phyloP scores from a whole-genome alignment of 768 basidiomycete genomes.

The Lactifluus pinguis region DNA sequence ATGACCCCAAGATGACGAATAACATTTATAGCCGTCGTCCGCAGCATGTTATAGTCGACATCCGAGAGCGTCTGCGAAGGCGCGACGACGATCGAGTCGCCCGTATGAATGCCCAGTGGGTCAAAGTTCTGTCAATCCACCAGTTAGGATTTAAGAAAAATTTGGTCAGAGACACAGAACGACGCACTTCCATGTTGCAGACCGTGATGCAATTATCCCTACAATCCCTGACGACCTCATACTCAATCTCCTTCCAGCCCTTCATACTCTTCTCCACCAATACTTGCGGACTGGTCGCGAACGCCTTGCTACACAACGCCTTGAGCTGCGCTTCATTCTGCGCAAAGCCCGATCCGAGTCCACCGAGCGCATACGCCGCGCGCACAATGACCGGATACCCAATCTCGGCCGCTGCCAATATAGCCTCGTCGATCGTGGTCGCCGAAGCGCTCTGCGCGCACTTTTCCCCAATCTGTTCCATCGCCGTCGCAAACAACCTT shows the following conservation, averaged over 20 bases:
- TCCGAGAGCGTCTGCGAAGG: slow-evolving; percentile 99
- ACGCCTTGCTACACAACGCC: slow-evolving; percentile 87
- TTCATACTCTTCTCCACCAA: slow-evolving; percentile 99
- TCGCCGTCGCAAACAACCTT: slow-evolving; percentile 86
- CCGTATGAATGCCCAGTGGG: slow-evolving; percentile 95
- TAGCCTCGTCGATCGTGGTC: slow-evolving; percentile 76
- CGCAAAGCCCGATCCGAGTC: slow-evolving; percentile 94
- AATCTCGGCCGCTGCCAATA: slow-evolving; percentile 72
- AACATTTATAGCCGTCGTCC: slow-evolving; percentile 96
- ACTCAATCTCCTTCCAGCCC: slow-evolving; percentile 99
- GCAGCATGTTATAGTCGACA: slow-evolving; percentile 98
- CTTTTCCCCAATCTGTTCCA: slow-evolving; percentile 93
- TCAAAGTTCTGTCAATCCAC: slow-evolving; percentile 92
- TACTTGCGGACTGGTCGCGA: slow-evolving; percentile 96
- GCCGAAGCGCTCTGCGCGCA: slow-evolving; percentile 88
- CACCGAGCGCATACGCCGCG: slow-evolving; percentile 94
- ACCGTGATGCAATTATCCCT: slow-evolving; percentile 98
- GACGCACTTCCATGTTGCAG: slow-evolving; percentile 97
- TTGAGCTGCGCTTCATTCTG: slow-evolving; percentile 84
- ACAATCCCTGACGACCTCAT: slow-evolving; percentile 97
- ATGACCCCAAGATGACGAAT: slow-evolving; percentile 97
- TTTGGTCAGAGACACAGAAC: too few relatives aligned
- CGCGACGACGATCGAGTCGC: slow-evolving; percentile 96
- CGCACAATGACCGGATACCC: slow-evolving; percentile 96
- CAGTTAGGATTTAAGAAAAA: neutral